Evolutionary conservation across 352 stramenopile genomes (phyloP), one percentile per base, ranked within the genome.

Genomic region (Elongisporangium prolatum): DNA sequence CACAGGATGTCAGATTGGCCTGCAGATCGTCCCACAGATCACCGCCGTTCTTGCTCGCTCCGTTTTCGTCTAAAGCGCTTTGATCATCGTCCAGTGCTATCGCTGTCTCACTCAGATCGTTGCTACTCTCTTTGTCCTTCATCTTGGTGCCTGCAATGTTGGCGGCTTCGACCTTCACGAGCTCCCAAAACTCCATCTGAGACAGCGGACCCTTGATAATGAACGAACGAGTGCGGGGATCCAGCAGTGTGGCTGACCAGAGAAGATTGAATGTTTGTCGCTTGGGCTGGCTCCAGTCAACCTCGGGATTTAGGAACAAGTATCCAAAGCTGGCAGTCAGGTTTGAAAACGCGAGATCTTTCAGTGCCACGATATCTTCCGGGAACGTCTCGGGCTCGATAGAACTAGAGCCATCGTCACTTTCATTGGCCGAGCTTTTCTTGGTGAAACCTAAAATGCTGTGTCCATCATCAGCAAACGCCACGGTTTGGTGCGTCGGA

Each of bases 21-120:
- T 91, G 82, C 8, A 91, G 66, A 52, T 91, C 82, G 50, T 91
- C 82, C 82, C 82, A 91, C 14, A 91, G 65, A 54, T 88, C 75
- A 7, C 71, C 64, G 34, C 34, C 34, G n/a, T 50, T 72, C 49
- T 77, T 73, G 17, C 16, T 44, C 7, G 22, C 47, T 20, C 47
- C 51, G 20, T 53, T 65, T 17, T 61, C 60, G 14, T 74, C 60
- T 10, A 75, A 49, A 9, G 84, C 56, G 9, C 37, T 28, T 10
- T 53, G 56, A 16, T 64, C 75, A 5, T 88, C 75, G 3, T 80
- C 72, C 13, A 88, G 50, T 2, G 65, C 57, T 1, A 81, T 73
- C 4, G 62, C 60, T 10, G 56, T 68, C 34, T 80, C 76, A 6
- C 56, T 47, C 3, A 83, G 50, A 21, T 86, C 73, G 25, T 63